A percentile compares a stretch with the other conserved stretches of the same genome.
Evolutionary conservation across 176 grass and related monocot species (phyloP).

Genomic region (Avena atlantica): DNA sequence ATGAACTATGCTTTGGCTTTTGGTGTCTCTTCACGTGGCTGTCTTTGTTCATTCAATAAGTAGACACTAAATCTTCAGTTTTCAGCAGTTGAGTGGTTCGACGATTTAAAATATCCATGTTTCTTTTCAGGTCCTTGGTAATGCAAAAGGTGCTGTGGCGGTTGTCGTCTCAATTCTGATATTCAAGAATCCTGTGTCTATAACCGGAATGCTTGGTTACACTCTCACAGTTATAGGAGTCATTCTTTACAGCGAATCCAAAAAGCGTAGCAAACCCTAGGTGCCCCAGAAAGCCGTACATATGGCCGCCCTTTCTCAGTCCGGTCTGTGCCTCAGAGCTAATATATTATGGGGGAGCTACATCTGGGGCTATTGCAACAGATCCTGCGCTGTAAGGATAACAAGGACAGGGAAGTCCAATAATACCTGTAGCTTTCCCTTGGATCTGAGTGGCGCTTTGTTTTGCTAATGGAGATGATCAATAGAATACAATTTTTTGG

Average conservation of each 20-base stretch:
- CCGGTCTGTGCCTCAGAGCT: slow-evolving; percentile 37
- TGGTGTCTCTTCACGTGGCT: slow-evolving; percentile 1
- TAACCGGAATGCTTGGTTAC: slow-evolving; percentile 83
- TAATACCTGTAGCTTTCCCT: slow-evolving; percentile 52
- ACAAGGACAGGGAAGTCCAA: slow-evolving; percentile 49
- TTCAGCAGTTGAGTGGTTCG: background rate
- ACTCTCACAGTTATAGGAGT: slow-evolving; percentile 76
- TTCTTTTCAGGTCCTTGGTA: slow-evolving; percentile 71
- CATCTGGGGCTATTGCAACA: slow-evolving; percentile 31
- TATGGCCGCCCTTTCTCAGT: slow-evolving; percentile 49
- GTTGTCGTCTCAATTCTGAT: slow-evolving; percentile 81
- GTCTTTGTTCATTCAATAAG: slow-evolving; percentile 17
- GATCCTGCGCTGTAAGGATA: slow-evolving; percentile 34
- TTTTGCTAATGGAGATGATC: slow-evolving; percentile 59
- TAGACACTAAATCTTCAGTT: background rate
- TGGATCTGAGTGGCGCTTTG: slow-evolving; percentile 50
- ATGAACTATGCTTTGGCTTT: background rate
- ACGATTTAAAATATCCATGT: slow-evolving; percentile 24
- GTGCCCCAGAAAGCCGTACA: slow-evolving; percentile 51
- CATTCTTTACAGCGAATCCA: slow-evolving; percentile 86
- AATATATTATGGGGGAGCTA: slow-evolving; percentile 48
- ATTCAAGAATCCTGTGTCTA: slow-evolving; percentile 83
- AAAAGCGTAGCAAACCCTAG: slow-evolving; percentile 64
- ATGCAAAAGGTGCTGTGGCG: slow-evolving; percentile 87
- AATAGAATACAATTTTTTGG: slow-evolving; percentile 56